Percentiles rank a stretch among this genome's conserved stretches.
phyloP scores from a whole-genome alignment of 2,329 filamentous ascomycete genomes.

The Penicillium sumatraense region DNA sequence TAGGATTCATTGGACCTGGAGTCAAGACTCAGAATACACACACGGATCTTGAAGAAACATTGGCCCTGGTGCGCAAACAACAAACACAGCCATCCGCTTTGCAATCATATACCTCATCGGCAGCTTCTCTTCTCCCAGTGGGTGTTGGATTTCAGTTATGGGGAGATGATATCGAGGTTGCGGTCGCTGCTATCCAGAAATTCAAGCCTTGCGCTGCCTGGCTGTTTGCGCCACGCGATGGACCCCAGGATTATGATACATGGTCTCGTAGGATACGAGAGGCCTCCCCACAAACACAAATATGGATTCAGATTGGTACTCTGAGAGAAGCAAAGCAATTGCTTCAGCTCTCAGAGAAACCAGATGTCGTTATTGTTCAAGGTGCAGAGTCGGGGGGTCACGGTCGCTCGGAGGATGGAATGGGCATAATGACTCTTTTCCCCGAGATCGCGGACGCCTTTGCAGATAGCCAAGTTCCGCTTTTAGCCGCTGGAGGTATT shows the following conservation, averaged over 20 bases:
- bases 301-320: slow-evolving; percentile 63
- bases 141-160: slow-evolving; percentile 50
- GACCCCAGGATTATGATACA: slow-evolving; percentile 39
- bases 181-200: slow-evolving; percentile 35
- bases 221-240: slow-evolving; percentile 45
- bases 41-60: slow-evolving; percentile 38
- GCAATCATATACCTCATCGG: slow-evolving; percentile 7
- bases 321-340: slow-evolving; percentile 54
- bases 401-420: slow-evolving; percentile 52
- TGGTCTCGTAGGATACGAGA: slow-evolving; percentile 54
- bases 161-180: slow-evolving; percentile 40
- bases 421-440: slow-evolving; percentile 55
- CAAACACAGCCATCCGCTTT: slow-evolving; percentile 4
- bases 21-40: slow-evolving; percentile 45
- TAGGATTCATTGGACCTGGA: slow-evolving; percentile 63
- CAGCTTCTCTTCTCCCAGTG: slow-evolving; percentile 36
- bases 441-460: slow-evolving; percentile 57
- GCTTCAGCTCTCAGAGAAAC: slow-evolving; percentile 37
- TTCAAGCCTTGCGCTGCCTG: slow-evolving; percentile 48
- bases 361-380: slow-evolving; percentile 60
- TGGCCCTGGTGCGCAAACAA: slow-evolving; percentile 25
- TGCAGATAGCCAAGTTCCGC: slow-evolving; percentile 41
- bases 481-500: slow-evolving; percentile 60
- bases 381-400: slow-evolving; percentile 62
- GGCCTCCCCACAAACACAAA: slow-evolving; percentile 48